Conservation (phyloP, 768 basidiomycete genomes). For the Lentinula aciculospora region DNA sequence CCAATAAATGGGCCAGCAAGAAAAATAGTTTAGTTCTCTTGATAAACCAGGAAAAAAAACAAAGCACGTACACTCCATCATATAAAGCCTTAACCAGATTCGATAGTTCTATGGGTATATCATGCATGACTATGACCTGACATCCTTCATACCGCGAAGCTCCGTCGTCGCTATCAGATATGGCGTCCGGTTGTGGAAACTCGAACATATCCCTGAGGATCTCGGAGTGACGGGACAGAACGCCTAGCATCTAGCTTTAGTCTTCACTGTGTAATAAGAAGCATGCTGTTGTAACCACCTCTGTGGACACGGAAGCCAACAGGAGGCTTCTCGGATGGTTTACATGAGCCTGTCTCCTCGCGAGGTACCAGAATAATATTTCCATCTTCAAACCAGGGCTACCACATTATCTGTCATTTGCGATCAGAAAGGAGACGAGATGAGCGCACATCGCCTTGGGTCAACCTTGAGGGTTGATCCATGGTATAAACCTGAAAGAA, state of each 20-base stretch:
- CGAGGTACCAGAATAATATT: slow-evolving; percentile 47
- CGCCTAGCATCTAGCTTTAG: slow-evolving; percentile 2
- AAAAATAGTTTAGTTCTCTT: neutral
- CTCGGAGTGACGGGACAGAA: slow-evolving; percentile 48
- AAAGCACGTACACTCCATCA: slow-evolving; percentile 44
- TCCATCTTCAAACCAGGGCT: slow-evolving; percentile 60
- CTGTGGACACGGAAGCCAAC: slow-evolving; percentile 49
- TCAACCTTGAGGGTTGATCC: neutral
- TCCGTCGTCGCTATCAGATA: slow-evolving; percentile 20
- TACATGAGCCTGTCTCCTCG: slow-evolving; percentile 19
- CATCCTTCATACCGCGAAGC: slow-evolving; percentile 30
- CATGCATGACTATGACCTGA: slow-evolving; percentile 48
- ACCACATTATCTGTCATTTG: neutral
- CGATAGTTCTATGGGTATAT: slow-evolving; percentile 42
- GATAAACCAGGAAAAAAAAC: neutral
- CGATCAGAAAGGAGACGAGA: neutral
- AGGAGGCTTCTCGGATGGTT: slow-evolving; percentile 16
- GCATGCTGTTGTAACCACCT: slow-evolving; percentile 14
- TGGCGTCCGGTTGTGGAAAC: slow-evolving; percentile 32
- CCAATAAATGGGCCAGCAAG: neutral
- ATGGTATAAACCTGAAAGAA: neutral
- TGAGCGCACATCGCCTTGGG: slow-evolving; percentile 2
- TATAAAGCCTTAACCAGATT: slow-evolving; percentile 49
- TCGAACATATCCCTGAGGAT: slow-evolving; percentile 53
- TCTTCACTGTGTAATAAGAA: neutral